Percentiles rank a stretch among this genome's conserved stretches.
These are phyloP conservation scores for Pichia occidentalis DNA, from an alignment of 805 yeast genomes.

Conservation along the genomic window DNA sequence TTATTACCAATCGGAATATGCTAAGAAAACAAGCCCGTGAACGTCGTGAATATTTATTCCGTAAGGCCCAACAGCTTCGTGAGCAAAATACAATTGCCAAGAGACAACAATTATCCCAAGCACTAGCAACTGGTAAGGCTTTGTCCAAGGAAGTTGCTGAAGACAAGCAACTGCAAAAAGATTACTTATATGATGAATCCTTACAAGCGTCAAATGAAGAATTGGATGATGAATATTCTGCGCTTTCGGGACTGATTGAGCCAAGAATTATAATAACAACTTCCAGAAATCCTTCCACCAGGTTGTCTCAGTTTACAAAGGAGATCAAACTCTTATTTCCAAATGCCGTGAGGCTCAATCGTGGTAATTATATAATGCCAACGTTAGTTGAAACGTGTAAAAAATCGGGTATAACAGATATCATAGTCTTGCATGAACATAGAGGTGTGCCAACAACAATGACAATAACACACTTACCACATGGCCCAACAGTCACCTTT, in stretches of 20 bases:
- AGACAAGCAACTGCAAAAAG: constrained; percentile 71
- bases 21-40: constrained; percentile 93
- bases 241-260: constrained; percentile 78
- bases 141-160: constrained; percentile 87
- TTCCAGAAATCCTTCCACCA: constrained; percentile 81
- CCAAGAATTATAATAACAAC: constrained; percentile 92
- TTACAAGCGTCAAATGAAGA: constrained; percentile 34
- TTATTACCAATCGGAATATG: no score
- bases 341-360: constrained; percentile 76
- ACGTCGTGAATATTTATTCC: constrained; percentile 86
- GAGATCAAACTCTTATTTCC: constrained; percentile 89
- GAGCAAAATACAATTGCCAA: constrained; percentile 82
- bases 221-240: constrained; percentile 90
- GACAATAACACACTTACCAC: constrained; percentile 92
- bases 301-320: constrained; percentile 84
- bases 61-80: constrained; percentile 83
- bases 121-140: constrained; percentile 87
- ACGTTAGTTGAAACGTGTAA: constrained; percentile 79
- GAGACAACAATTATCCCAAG: constrained; percentile 77
- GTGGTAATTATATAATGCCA: constrained; percentile 89
- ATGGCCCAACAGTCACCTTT: constrained; percentile 94
- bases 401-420: constrained; percentile 69
- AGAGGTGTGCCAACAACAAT: constrained; percentile 96
- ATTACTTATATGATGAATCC: constrained; percentile 82
- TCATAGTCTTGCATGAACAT: constrained; percentile 87